Evolutionary conservation across 2,329 filamentous ascomycete species (phyloP), one percentile per base, ranked within the genome.

Genomic region (Pseudocercospora cruenta): DNA sequence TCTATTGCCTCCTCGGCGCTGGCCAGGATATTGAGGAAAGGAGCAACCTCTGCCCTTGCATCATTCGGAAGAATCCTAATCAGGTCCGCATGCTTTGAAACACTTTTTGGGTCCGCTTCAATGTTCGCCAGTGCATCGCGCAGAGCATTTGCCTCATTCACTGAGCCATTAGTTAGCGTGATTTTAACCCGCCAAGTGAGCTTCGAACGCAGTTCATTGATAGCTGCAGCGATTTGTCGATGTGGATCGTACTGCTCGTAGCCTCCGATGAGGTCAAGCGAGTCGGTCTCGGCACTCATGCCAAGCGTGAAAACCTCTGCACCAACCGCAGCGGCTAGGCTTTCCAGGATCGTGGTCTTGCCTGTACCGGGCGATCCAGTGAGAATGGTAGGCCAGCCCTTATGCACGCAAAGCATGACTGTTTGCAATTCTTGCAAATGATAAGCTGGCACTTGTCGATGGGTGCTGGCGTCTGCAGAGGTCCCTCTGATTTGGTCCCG

Each of bases 251-350:
- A 89, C 79, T 99, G 95, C 78, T 99, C 95, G 75, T 97, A 99
- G 0, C 95, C 95, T 74, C 95, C 95, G 64, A 99, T 92, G 63
- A 99, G 87, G 79, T 99, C 95, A 89, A 97, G 97, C 0, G 94
- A 94, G 78, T 99, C 95, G 53, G 97, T 91, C 73, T 99, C 96
- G 6, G 94, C 90, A 76, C 97, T 99, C 80, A 99, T 88, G 0
- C 94, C 89, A 73, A 98, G 92, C 16, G 93, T 91, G 33, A 94
- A 86, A 3, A 98, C 82, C 1, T 88, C 84, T 63, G 90, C 90
- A 24, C 95, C 95, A 49, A 88, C 87, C 24, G 91, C 81, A 12
- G 91, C 89, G n/a, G 95, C 94, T 28, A 97, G 84, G 69, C 94
- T 90, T 66, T 90, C 86, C 14, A 99, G 82, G 4, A 97, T 83